These are phyloP conservation scores for Tylopilus cervinicoccineus DNA, from an alignment of 768 basidiomycete genomes.

Conservation along the genomic window DNA sequence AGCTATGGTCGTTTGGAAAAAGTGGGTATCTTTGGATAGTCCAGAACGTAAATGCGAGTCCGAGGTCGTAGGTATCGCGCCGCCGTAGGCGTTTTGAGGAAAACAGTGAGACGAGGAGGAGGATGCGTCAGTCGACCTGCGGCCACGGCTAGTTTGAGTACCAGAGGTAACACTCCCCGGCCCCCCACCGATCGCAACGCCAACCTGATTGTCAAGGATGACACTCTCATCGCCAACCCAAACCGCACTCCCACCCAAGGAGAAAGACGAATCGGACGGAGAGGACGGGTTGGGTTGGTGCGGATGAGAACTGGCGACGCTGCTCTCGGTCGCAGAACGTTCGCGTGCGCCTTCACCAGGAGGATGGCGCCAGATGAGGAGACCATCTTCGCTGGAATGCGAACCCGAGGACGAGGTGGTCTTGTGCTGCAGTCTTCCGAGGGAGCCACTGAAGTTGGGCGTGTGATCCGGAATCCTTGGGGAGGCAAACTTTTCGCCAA, in stretches of 20 bases:
- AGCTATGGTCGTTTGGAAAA: slow-evolving; percentile 79
- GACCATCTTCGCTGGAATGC: slow-evolving; percentile 65
- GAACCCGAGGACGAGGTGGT: slow-evolving; percentile 57
- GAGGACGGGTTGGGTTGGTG: slow-evolving; percentile 41
- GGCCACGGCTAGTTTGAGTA: slow-evolving; percentile 45
- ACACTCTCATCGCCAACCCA: slow-evolving; percentile 80
- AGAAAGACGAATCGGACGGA: slow-evolving; percentile 71
- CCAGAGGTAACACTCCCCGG: slow-evolving; percentile 44
- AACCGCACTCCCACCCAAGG: slow-evolving; percentile 75
- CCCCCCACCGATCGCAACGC: slow-evolving; percentile 38
- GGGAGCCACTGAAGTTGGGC: neutral
- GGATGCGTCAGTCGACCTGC: slow-evolving; percentile 71
- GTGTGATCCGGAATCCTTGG: slow-evolving; percentile 18
- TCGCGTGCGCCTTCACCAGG: slow-evolving; percentile 32
- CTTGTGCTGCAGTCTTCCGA: slow-evolving; percentile 38
- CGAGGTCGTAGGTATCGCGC: slow-evolving; percentile 39
- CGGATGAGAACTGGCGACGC: slow-evolving; percentile 29
- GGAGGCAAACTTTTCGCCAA: slow-evolving; percentile 72
- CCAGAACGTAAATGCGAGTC: slow-evolving; percentile 48
- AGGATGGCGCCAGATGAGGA: slow-evolving; percentile 40
- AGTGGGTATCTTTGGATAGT: slow-evolving; percentile 85
- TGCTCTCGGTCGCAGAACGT: slow-evolving; percentile 40
- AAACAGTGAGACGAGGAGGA: slow-evolving; percentile 57
- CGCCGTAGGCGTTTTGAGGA: slow-evolving; percentile 32
- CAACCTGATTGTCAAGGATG: slow-evolving; percentile 40